These are phyloP conservation scores for Aspergillus baeticus DNA, from an alignment of 495 filamentous ascomycete species.

Conservation along the genomic window DNA sequence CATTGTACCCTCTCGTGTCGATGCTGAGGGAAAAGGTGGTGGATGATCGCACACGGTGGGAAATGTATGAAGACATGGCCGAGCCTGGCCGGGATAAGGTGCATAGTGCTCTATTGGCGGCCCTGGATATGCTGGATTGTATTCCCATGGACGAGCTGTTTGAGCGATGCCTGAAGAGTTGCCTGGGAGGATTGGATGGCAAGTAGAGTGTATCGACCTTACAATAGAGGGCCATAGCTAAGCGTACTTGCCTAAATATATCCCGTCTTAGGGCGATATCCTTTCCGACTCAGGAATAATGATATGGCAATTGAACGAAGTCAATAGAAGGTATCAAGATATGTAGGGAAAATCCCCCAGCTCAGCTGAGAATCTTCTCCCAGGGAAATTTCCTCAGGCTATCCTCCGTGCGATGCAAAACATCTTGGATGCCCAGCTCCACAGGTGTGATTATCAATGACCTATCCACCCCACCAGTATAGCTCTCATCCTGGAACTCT, in stretches of 20 bases:
- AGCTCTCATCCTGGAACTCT: background rate
- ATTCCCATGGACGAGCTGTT: no score
- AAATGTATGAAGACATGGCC: constrained; percentile 7
- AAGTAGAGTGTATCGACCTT: no score
- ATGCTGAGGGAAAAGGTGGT: constrained; percentile 11
- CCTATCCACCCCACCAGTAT: background rate
- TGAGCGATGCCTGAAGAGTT: no score
- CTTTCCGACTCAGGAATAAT: no score
- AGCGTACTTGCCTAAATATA: no score
- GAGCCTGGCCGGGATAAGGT: constrained; percentile 3
- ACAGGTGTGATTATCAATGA: background rate
- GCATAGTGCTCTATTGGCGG: background rate
- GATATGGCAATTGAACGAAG: no score
- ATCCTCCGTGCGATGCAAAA: background rate
- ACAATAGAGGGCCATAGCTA: no score
- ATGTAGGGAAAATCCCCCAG: no score
- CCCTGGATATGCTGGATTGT: background rate
- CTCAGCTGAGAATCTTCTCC: background rate
- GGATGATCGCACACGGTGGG: constrained; percentile 7
- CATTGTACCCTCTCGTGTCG: background rate
- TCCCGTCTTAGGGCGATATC: no score
- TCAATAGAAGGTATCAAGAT: no score
- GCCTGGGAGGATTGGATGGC: no score
- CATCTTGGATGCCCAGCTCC: background rate
- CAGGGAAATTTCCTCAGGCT: background rate